Conservation (phyloP, 1,139 yeast species). For the Pichiaceae sp. region DNA sequence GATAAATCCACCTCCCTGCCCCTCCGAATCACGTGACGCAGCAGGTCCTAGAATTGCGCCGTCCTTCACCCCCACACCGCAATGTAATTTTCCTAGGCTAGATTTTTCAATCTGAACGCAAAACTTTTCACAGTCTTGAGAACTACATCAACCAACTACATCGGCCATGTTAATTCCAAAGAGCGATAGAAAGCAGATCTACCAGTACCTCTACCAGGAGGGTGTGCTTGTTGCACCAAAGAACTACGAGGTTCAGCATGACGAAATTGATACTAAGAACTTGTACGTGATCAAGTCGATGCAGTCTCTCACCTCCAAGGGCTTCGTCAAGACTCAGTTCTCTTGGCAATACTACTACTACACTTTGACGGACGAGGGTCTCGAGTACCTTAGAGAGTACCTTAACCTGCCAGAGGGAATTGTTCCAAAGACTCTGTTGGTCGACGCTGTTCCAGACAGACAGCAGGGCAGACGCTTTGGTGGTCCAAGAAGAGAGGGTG, state of each 20-base stretch:
- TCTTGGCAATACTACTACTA: constrained; percentile 99
- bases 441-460: constrained; percentile 86
- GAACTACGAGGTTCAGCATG: constrained; percentile 98
- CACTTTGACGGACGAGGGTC: constrained; percentile 99
- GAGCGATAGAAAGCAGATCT: constrained; percentile 99
- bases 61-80: too few species aligned
- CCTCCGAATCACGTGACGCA: too few species aligned
- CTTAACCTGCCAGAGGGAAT: constrained; percentile 97
- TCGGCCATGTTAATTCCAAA: constrained; percentile 99
- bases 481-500: constrained; percentile 25
- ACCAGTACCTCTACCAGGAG: constrained; percentile 98
- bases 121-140: too few species aligned
- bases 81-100: too few species aligned
- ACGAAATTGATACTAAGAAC: constrained; percentile 96
- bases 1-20: too few species aligned
- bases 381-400: constrained; percentile 96
- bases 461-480: constrained; percentile 33
- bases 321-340: constrained; percentile 99
- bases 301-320: constrained; percentile 98
- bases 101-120: too few species aligned
- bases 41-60: too few species aligned
- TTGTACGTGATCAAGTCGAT: constrained; percentile 98
- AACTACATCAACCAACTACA: too few species aligned
- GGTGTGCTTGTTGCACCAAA: constrained; percentile 99
- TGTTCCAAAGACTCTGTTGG: constrained; percentile 98